Evolutionary conservation across 2,329 filamentous ascomycete genomes (phyloP).

Genomic region (Bimuria novae-zelandiae): DNA sequence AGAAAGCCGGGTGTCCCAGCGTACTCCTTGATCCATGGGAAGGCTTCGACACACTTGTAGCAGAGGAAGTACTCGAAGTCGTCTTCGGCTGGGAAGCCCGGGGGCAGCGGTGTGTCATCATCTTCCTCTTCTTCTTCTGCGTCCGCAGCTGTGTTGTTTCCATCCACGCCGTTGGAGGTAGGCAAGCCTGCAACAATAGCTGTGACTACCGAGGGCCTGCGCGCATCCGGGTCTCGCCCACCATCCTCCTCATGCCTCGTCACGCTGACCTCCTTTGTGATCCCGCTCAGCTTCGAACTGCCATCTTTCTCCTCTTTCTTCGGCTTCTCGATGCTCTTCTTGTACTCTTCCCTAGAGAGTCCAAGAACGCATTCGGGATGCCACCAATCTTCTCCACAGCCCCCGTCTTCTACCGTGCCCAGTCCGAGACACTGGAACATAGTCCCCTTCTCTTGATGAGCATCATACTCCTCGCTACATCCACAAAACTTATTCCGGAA

Average conservation of each 20-base stretch:
- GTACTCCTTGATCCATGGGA: slow-evolving; percentile 91
- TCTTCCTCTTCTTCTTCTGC: slow-evolving; percentile 59
- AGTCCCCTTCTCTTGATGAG: slow-evolving; percentile 86
- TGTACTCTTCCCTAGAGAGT: slow-evolving; percentile 73
- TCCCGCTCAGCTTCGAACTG: slow-evolving; percentile 17
- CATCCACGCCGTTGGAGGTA: slow-evolving; percentile 31
- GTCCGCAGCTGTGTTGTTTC: slow-evolving; percentile 47
- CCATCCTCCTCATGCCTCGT: slow-evolving; percentile 16
- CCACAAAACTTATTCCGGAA: slow-evolving; percentile 92
- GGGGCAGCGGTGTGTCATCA: slow-evolving; percentile 70
- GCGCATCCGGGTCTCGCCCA: slow-evolving; percentile 15
- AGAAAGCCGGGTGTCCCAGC: slow-evolving; percentile 81
- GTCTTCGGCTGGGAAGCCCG: slow-evolving; percentile 86
- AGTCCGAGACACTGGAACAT: slow-evolving; percentile 98
- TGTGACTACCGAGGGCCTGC: slow-evolving; percentile 19
- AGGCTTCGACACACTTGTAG: slow-evolving; percentile 87
- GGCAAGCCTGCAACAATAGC: slow-evolving; percentile 24
- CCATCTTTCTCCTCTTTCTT: slow-evolving; percentile 18
- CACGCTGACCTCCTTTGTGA: slow-evolving; percentile 20
- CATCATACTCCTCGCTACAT: slow-evolving; percentile 85
- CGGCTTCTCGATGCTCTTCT: slow-evolving; percentile 48
- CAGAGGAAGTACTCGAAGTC: slow-evolving; percentile 90
- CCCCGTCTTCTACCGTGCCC: slow-evolving; percentile 77
- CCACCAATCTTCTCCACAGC: slow-evolving; percentile 97
- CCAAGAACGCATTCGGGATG: slow-evolving; percentile 92